Evolutionary conservation across 352 stramenopile genomes (phyloP).

Genomic region (Plasmopara halstedii): DNA sequence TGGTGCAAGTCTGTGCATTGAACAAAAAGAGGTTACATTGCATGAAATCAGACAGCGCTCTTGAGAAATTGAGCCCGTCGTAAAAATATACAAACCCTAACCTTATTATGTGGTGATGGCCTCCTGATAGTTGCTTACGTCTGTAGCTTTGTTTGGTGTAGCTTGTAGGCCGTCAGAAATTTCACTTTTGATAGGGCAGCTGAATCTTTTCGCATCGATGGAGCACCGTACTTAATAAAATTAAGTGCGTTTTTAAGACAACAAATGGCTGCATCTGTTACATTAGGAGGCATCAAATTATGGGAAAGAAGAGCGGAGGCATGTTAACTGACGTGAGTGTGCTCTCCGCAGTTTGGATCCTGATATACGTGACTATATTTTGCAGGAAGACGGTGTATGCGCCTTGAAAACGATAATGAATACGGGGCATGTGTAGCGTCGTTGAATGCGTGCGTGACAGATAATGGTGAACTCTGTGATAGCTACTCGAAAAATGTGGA

Average conservation of each 20-base stretch:
- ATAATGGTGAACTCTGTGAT: conserved; percentile 68
- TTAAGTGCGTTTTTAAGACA: too few species aligned
- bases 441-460: conserved; percentile 58
- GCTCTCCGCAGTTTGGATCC: conserved; percentile 5
- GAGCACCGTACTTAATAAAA: too few species aligned
- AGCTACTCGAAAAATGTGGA: conserved; percentile 46
- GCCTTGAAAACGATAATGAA: conserved; percentile 55
- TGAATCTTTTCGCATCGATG: too few species aligned
- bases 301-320: conserved; percentile 71
- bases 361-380: conserved; percentile 1
- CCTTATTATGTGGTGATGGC: too few species aligned
- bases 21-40: too few species aligned
- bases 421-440: conserved; percentile 73
- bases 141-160: too few species aligned
- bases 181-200: too few species aligned
- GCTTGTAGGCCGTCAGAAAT: too few species aligned
- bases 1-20: conserved; percentile 13
- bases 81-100: too few species aligned
- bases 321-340: background rate
- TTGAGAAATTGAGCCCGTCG: too few species aligned
- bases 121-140: too few species aligned
- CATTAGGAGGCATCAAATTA: conserved; percentile 3
- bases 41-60: conserved; percentile 4
- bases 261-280: too few species aligned
- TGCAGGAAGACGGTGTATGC: conserved; percentile 48